Evolutionary conservation across 2,329 filamentous ascomycete genomes (phyloP).

Genomic region (Chaetoscypha palmicola): DNA sequence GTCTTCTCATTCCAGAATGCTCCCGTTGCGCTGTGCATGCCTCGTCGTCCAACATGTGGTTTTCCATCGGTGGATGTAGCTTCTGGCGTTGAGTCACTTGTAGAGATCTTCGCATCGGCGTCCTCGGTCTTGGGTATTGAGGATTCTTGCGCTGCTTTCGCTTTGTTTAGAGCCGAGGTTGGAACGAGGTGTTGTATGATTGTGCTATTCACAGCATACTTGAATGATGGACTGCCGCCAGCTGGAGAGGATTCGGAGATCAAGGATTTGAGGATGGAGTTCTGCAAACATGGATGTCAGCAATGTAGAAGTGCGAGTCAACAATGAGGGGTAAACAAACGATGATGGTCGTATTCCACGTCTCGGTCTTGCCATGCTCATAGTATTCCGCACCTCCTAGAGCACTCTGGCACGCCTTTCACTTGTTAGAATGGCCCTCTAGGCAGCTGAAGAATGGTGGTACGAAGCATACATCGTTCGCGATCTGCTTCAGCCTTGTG

Average conservation of each 20-base stretch:
- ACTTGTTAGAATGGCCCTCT: constrained; percentile 14
- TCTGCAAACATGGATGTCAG: constrained; percentile 40
- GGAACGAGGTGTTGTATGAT: constrained; percentile 89
- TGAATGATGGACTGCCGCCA: constrained; percentile 60
- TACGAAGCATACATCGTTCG: constrained; percentile 58
- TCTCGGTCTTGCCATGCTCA: constrained; percentile 75
- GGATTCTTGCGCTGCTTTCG: constrained; percentile 38
- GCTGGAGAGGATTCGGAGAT: constrained; percentile 66
- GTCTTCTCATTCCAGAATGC: constrained; percentile 89
- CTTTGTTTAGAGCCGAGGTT: constrained; percentile 56
- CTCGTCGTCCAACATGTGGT: constrained; percentile 73
- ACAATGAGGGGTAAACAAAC: constrained; percentile 45
- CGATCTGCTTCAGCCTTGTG: constrained; percentile 76
- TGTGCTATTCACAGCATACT: constrained; percentile 96
- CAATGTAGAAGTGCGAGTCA: background rate
- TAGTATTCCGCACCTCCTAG: constrained; percentile 72
- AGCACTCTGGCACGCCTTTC: constrained; percentile 73
- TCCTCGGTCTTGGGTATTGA: constrained; percentile 33
- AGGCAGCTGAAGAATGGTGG: constrained; percentile 5
- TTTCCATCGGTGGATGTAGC: constrained; percentile 52
- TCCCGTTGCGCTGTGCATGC: constrained; percentile 81
- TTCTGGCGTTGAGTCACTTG: constrained; percentile 41
- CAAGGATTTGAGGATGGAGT: constrained; percentile 67
- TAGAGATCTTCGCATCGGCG: constrained; percentile 44
- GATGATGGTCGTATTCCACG: constrained; percentile 92